A percentile compares a stretch with the other conserved stretches of the same genome.
Evolutionary conservation across 768 basidiomycete species (phyloP).

Genomic region (Podaxis mareebaensis): DNA sequence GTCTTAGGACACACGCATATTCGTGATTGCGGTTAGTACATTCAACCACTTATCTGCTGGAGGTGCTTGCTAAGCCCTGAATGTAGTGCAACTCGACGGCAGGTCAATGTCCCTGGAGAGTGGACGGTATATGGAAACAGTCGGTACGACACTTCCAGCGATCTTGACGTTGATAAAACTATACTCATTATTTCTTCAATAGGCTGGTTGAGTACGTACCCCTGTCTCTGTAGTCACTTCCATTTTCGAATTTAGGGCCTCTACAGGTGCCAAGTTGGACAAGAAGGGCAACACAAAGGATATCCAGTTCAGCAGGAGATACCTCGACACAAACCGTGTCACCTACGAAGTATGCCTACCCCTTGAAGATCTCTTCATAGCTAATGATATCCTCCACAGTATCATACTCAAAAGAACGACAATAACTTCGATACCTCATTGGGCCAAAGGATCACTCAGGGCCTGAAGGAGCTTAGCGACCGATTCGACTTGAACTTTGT

Average conservation of each 20-base stretch:
- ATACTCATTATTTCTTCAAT: background rate
- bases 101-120: slow-evolving; percentile 81
- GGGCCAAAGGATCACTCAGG: slow-evolving; percentile 55
- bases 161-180: background rate
- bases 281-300: slow-evolving; percentile 42
- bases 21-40: slow-evolving; percentile 67
- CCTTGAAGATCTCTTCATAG: background rate
- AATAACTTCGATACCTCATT: slow-evolving; percentile 59
- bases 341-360: slow-evolving; percentile 58
- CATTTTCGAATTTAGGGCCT: slow-evolving; percentile 5
- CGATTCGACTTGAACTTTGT: slow-evolving; percentile 61
- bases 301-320: slow-evolving; percentile 67
- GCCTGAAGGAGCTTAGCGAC: slow-evolving; percentile 52
- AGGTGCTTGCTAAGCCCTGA: background rate
- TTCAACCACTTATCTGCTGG: background rate
- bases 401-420: slow-evolving; percentile 58
- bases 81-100: slow-evolving; percentile 63
- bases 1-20: slow-evolving; percentile 68
- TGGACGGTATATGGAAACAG: slow-evolving; percentile 91
- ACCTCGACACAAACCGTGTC: slow-evolving; percentile 78
- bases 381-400: slow-evolving; percentile 38
- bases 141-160: slow-evolving; percentile 49
- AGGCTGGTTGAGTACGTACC: slow-evolving; percentile 65
- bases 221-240: background rate
- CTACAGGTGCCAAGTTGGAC: slow-evolving; percentile 49